phyloP scores from a whole-genome alignment of 129 eudicot species.

The Flaveria brownii region DNA sequence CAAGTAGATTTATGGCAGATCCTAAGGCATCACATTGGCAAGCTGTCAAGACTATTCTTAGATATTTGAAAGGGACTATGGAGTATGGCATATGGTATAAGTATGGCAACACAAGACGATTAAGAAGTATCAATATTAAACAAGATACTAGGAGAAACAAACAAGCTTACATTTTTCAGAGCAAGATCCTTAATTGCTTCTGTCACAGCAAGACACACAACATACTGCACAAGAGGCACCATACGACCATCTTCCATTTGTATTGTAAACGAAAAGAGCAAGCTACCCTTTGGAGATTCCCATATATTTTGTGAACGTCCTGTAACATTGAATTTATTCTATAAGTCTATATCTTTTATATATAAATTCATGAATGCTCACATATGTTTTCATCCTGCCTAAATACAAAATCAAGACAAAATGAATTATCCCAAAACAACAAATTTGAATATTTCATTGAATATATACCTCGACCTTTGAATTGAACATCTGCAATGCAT shows the following conservation, averaged over 20 bases:
- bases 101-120: not conserved
- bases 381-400: not conserved
- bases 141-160: not conserved
- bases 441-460: not conserved
- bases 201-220: slow-evolving; percentile 79
- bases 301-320: slow-evolving; percentile 83
- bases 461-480: slow-evolving; percentile 82
- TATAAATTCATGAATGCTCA: not conserved
- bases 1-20: no score
- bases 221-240: slow-evolving; percentile 89
- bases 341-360: not conserved
- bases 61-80: no score
- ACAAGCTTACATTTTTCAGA: slow-evolving; percentile 49
- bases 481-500: slow-evolving; percentile 88
- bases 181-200: slow-evolving; percentile 82
- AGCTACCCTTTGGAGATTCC: slow-evolving; percentile 96
- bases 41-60: no score
- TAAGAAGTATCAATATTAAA: not conserved
- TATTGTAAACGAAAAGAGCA: slow-evolving; percentile 74
- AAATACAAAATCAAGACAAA: not conserved
- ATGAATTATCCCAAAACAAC: not conserved
- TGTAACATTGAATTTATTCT: slow-evolving; percentile 16
- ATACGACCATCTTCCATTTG: slow-evolving; percentile 94
- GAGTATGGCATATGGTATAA: no score
- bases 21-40: no score